Evolutionary conservation across 2,329 filamentous ascomycete genomes (phyloP).

Genomic region (Fusarium xyrophilum): DNA sequence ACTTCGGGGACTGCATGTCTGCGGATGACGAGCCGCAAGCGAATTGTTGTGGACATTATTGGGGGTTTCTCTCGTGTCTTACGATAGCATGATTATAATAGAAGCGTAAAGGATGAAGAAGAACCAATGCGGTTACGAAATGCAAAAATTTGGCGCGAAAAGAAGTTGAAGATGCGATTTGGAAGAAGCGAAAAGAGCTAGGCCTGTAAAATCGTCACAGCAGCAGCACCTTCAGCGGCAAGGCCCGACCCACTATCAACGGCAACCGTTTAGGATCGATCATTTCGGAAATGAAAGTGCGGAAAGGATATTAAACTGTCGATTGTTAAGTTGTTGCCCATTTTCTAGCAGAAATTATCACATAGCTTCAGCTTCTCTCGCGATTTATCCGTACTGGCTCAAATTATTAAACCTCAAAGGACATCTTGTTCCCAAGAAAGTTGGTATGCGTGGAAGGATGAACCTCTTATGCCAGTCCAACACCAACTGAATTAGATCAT

Average conservation of each 20-base stretch:
- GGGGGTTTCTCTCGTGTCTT: not conserved
- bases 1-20: slow-evolving; percentile 77
- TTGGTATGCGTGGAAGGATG: too few relatives aligned
- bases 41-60: slow-evolving; percentile 57
- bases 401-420: not conserved
- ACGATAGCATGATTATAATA: slow-evolving; percentile 28
- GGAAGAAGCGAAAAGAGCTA: slow-evolving; percentile 13
- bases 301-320: not conserved
- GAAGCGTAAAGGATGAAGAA: not conserved
- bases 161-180: slow-evolving; percentile 22
- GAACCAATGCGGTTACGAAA: not conserved
- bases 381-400: too few relatives aligned
- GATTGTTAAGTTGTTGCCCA: not conserved
- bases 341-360: not conserved
- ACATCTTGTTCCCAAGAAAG: not conserved
- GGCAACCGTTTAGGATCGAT: not conserved
- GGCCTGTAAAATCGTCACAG: slow-evolving; percentile 18
- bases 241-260: slow-evolving; percentile 4
- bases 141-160: slow-evolving; percentile 2
- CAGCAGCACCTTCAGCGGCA: not conserved
- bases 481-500: not conserved
- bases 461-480: not conserved
- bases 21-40: slow-evolving; percentile 75
- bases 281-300: not conserved
- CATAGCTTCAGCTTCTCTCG: not conserved